Evolutionary conservation across 2,329 filamentous ascomycete genomes (phyloP), one percentile per base, ranked within the genome.

Genomic region (Plenodomus lindquistii): DNA sequence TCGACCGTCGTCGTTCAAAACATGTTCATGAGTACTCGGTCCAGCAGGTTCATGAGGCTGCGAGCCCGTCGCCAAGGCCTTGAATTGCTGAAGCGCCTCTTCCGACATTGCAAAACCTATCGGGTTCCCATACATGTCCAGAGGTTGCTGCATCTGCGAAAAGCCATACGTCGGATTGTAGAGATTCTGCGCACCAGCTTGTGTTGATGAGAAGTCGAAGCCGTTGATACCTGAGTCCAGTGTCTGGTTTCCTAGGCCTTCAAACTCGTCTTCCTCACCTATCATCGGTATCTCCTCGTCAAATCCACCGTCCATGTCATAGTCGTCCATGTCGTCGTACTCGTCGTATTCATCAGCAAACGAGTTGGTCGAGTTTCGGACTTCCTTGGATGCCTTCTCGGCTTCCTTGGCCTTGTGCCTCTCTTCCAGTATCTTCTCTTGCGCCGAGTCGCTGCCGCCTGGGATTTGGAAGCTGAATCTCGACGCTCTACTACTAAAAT

Each of bases 401-500:
- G 85, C 75, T 52, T 86, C 83, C 44, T 84, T 83, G 56, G 87
- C 81, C 15, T 71, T 86, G 67, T 91, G 87, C 40, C 85, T 81
- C 59, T 90, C 89, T 67, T 91, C 89, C 35, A 91, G 74, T 31
- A 87, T 68, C 68, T 85, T 87, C 69, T 87, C 84, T 61, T 87
- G 82, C 0, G 77, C 75, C 4, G 82, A 84, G 13, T 87, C 87
- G 5, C 83, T 83, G 4, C 85, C 86, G 20, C 86, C 86, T 15
- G 85, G 82, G 78, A 91, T 89, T 62, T 92, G 88, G 62, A 93
- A 93, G 61, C 88, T 92, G 65, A 93, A 92, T 13, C 89, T 79
- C 0, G 87, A 91, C 0, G 88, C 89, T 10, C 86, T 89, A 66
- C 88, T 91, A 3, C 70, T 73, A 38, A 77, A 66, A 54, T 79